Base-by-base conservation (phyloP, 805 yeast species). In the Zygoascus tannicola region DNA sequence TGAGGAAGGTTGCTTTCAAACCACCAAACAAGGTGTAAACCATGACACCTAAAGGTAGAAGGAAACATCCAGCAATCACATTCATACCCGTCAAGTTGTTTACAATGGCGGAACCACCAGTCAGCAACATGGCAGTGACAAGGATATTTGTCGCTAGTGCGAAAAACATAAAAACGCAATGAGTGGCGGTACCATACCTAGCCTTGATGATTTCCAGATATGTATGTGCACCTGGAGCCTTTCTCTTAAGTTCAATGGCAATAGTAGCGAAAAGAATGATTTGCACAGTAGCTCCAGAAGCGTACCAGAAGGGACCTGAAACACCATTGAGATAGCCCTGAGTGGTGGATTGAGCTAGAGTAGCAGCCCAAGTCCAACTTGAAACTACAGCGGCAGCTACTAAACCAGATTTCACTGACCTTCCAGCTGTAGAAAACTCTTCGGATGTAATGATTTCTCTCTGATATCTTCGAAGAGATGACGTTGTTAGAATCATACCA, bases 351-450 rank as follows among this genome's bases (percentile, higher is more conserved):
- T 78, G 79, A 26, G 84, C 67, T 39, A 84, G 64, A 1, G 94
- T 84, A 2, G 86, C 85, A n/a, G 84, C 84, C 87, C 87, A 81
- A 7, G 96, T 86, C 97, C 97, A 88, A 5, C 90, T 80, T 10
- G 90, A 80, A 5, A 87, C 95, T 23, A 88, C 96, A 5, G 95
- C 95, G 5, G 94, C 80, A 4, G 90, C 80, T 49, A 86, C 81
- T 52, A 88, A 69, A 40, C 92, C 92, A 0, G 90, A 79, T 54
- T 81, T 83, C 35, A 88, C 94, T 3, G 85, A 71, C 59, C 95
- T 75, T 51, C 95, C 95, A 30, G 96, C 95, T 4, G 96, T 87
- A 2, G 94, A 77, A 54, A 88, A 88, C 59, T 87, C 95, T 65
- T 88, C 97, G 3, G 96, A 87, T 4, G 95, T 85, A 63, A 86